These are phyloP conservation scores for Phytopythium vexans DNA, from an alignment of 352 stramenopile genomes.

Conservation along the genomic window DNA sequence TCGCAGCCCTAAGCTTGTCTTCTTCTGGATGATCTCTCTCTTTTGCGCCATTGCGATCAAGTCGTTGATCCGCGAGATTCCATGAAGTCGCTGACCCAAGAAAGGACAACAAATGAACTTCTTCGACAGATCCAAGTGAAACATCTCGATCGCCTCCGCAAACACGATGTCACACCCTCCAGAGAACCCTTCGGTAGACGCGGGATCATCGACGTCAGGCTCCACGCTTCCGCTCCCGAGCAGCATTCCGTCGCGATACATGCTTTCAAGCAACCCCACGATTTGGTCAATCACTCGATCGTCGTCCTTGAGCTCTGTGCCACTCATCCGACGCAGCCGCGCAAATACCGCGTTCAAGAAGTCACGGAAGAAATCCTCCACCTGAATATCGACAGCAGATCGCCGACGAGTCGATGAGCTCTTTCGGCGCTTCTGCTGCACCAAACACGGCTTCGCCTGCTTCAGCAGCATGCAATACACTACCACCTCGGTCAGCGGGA, in stretches of 20 bases:
- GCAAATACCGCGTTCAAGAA: slow-evolving; percentile 73
- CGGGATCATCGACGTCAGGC: slow-evolving; percentile 13
- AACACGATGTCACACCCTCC: slow-evolving; percentile 40
- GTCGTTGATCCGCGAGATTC: slow-evolving; percentile 69
- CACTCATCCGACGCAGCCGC: slow-evolving; percentile 58
- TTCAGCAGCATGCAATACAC: slow-evolving; percentile 68
- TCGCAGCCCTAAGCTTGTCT: slow-evolving; percentile 49
- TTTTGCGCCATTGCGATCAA: slow-evolving; percentile 76
- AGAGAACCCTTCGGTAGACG: slow-evolving; percentile 4
- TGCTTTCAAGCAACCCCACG: slow-evolving; percentile 55
- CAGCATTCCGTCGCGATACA: slow-evolving; percentile 66
- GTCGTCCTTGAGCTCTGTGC: slow-evolving; percentile 79
- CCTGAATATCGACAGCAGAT: slow-evolving; percentile 32
- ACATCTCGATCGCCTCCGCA: slow-evolving; percentile 75
- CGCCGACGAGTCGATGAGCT: slow-evolving; percentile 36
- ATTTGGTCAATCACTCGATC: slow-evolving; percentile 76
- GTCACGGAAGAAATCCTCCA: slow-evolving; percentile 79
- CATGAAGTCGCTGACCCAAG: slow-evolving; percentile 65
- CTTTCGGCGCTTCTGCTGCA: slow-evolving; percentile 50
- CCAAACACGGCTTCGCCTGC: slow-evolving; percentile 73
- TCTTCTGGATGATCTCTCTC: slow-evolving; percentile 59
- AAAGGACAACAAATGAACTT: slow-evolving; percentile 86
- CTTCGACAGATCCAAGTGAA: slow-evolving; percentile 83
- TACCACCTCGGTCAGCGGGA: slow-evolving; percentile 56
- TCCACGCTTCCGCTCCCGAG: slow-evolving; percentile 23